Percentiles rank a stretch among this genome's conserved stretches.
phyloP scores from a whole-genome alignment of 2,329 filamentous ascomycete species.

The Pezicula neosporulosa region DNA sequence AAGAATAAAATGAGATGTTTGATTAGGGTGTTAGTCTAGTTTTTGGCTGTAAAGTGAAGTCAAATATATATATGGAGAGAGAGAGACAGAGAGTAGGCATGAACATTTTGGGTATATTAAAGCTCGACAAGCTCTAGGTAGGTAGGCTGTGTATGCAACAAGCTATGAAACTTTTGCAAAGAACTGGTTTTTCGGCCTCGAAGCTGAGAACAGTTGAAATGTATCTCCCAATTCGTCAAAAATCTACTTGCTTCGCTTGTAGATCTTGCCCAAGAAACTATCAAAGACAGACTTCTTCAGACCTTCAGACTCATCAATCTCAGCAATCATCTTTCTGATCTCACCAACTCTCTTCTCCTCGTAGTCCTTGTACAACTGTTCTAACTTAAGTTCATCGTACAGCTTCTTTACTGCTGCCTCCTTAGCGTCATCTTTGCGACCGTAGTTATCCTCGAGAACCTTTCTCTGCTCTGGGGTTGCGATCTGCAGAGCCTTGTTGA shows the following conservation, averaged over 20 bases:
- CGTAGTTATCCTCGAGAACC: constrained; percentile 89
- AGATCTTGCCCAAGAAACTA: constrained; percentile 91
- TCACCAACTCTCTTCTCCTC: constrained; percentile 85
- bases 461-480: constrained; percentile 82
- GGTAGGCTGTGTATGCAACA: too few species aligned
- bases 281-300: constrained; percentile 90
- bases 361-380: constrained; percentile 81
- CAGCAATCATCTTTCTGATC: constrained; percentile 69
- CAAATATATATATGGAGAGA: too few species aligned
- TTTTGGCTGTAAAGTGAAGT: too few species aligned
- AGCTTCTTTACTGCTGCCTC: constrained; percentile 87
- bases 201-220: too few species aligned
- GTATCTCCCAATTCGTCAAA: too few species aligned
- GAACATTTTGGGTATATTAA: too few species aligned
- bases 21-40: too few species aligned
- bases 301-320: constrained; percentile 81
- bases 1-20: too few species aligned
- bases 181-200: too few species aligned
- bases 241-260: constrained; percentile 89
- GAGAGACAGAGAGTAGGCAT: too few species aligned
- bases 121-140: too few species aligned
- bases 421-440: constrained; percentile 78
- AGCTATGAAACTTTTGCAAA: too few species aligned
- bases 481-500: constrained; percentile 87
- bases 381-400: constrained; percentile 80